Conservation (phyloP, 23 red algal species). For the Gracilariopsis chorda region DNA sequence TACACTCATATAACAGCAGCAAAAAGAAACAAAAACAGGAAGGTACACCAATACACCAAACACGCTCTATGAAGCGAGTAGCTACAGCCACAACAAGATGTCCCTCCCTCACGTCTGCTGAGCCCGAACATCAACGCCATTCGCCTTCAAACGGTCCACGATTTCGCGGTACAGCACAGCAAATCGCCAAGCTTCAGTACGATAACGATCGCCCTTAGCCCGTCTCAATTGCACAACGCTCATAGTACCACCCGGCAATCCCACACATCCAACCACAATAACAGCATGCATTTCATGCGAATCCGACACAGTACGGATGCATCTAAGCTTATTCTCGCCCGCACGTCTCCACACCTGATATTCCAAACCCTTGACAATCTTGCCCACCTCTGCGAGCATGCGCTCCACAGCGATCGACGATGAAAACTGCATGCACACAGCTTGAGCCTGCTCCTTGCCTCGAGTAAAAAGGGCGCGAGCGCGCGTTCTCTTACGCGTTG, state of each 20-base stretch:
- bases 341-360: slow-evolving; percentile 44
- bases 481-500: background rate
- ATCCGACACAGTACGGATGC: background rate
- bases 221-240: slow-evolving; percentile 41
- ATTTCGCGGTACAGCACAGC: slow-evolving; percentile 20
- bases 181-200: slow-evolving; percentile 27
- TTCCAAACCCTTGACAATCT: slow-evolving; percentile 9
- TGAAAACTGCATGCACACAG: slow-evolving; percentile 44
- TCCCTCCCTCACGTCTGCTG: slow-evolving; percentile 7
- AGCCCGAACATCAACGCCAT: slow-evolving; percentile 9
- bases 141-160: slow-evolving; percentile 14
- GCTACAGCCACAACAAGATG: too few species aligned
- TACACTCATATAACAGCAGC: too few species aligned
- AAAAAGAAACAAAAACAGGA: too few species aligned
- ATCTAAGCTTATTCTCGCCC: slow-evolving; percentile 57
- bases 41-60: too few species aligned
- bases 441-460: background rate
- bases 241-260: background rate
- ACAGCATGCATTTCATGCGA: slow-evolving; percentile 47
- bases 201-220: slow-evolving; percentile 39
- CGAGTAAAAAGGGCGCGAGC: background rate
- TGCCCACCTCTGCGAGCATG: slow-evolving; percentile 28
- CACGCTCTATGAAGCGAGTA: too few species aligned
- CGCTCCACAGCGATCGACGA: slow-evolving; percentile 15
- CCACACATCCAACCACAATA: slow-evolving; percentile 3